Conservation (phyloP, 2,329 filamentous ascomycete species). For the Clonostachys rosea region DNA sequence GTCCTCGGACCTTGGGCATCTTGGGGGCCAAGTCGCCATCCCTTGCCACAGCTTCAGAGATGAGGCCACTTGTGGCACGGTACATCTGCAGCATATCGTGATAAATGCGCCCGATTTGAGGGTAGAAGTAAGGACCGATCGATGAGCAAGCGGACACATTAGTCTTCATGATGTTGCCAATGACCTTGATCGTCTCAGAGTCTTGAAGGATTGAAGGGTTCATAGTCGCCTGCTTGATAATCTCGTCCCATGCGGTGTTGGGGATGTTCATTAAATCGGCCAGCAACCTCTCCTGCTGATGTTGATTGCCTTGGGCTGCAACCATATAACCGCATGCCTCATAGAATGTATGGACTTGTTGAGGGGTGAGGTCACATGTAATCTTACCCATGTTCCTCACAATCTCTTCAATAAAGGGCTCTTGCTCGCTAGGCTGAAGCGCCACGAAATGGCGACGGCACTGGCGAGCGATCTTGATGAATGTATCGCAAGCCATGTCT, state of each 20-base stretch:
- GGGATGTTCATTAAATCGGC: constrained; percentile 89
- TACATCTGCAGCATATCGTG: constrained; percentile 99
- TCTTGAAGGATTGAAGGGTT: constrained; percentile 87
- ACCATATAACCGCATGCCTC: constrained; percentile 99
- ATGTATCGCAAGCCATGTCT: constrained; percentile 99
- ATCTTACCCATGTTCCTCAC: constrained; percentile 94
- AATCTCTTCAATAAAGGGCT: constrained; percentile 98
- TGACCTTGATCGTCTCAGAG: constrained; percentile 92
- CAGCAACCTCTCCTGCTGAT: constrained; percentile 87
- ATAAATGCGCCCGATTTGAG: constrained; percentile 95
- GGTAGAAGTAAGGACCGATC: constrained; percentile 95
- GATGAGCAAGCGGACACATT: constrained; percentile 98
- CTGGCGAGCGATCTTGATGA: constrained; percentile 99
- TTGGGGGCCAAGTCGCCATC: constrained; percentile 93
- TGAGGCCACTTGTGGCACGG: constrained; percentile 90
- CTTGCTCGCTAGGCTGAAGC: constrained; percentile 86
- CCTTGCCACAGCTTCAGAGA: constrained; percentile 83
- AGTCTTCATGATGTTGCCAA: constrained; percentile 99
- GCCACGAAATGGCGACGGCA: constrained; percentile 97
- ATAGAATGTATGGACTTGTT: constrained; percentile 98
- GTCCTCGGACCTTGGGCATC: constrained; percentile 91
- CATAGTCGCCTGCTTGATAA: constrained; percentile 82
- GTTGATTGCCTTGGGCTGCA: constrained; percentile 91
- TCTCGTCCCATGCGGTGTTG: constrained; percentile 91
- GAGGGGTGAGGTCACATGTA: constrained; percentile 88